Evolutionary conservation across 129 eudicot genomes (phyloP).

Genomic region (Chrysanthemum seticuspe): DNA sequence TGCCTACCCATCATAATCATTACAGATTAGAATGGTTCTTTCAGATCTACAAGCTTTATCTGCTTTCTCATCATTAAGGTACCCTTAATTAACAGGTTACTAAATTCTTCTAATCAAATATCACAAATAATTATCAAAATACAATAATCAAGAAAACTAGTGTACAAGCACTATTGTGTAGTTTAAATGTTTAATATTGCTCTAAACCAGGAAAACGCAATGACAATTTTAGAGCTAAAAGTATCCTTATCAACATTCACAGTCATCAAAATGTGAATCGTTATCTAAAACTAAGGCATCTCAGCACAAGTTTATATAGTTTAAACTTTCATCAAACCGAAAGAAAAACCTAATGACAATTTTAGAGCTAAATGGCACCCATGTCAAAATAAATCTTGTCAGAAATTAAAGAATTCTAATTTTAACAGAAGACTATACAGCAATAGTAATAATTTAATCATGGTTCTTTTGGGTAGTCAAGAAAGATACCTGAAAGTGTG

Average conservation of each 20-base stretch:
- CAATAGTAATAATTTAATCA: not conserved
- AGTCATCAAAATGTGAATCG: constrained; percentile 1
- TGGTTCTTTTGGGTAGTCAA: not conserved
- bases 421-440: not conserved
- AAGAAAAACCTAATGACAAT: too few relatives aligned
- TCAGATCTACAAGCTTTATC: not conserved
- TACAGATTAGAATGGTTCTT: not conserved
- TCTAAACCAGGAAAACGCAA: not conserved
- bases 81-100: not conserved
- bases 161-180: too few relatives aligned
- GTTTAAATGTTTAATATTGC: too few relatives aligned
- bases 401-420: too few relatives aligned
- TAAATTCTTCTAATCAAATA: constrained; percentile 5
- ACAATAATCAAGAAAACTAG: not conserved
- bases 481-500: constrained; percentile 67
- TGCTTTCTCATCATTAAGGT: too few relatives aligned
- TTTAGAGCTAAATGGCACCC: too few relatives aligned
- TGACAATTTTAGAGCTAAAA: not conserved
- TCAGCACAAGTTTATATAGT: not conserved
- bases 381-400: too few relatives aligned
- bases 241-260: not conserved
- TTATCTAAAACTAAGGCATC: constrained; percentile 6
- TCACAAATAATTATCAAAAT: not conserved
- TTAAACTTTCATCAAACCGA: too few relatives aligned
- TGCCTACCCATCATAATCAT: constrained; percentile 4